These are phyloP conservation scores for Elaeis oleifera DNA, from an alignment of 202 grass and related monocot genomes.

Conservation along the genomic window DNA sequence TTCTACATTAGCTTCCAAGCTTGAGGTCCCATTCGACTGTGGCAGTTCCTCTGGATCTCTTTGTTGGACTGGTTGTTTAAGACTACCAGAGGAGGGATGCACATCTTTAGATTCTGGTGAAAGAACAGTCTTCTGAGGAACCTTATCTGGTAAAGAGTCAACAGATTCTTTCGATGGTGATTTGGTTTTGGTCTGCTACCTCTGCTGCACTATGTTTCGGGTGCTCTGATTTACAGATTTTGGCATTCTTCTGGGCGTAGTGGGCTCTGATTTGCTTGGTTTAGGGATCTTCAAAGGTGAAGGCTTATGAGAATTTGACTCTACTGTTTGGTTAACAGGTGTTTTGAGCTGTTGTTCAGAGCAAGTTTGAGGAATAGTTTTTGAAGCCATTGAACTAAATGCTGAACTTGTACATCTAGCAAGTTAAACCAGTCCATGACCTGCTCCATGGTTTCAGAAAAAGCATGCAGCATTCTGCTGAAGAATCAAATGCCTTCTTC, in stretches of 20 bases:
- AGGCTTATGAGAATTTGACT: neutral
- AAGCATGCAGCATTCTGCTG: too few species aligned
- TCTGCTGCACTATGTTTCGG: neutral
- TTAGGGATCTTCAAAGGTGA: neutral
- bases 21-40: neutral
- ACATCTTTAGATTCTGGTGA: constrained; percentile 1
- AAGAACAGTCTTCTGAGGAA: neutral
- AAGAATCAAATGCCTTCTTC: too few species aligned
- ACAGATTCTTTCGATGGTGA: neutral
- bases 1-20: neutral
- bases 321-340: neutral
- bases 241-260: neutral
- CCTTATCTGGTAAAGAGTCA: neutral
- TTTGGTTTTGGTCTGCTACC: neutral
- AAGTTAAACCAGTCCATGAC: too few species aligned
- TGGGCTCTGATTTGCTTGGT: neutral
- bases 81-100: neutral
- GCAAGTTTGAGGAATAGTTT: neutral
- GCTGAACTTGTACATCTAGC: too few species aligned
- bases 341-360: neutral
- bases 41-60: neutral
- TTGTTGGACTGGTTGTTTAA: neutral
- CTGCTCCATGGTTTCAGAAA: too few species aligned
- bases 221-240: neutral
- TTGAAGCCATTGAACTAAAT: too few species aligned